phyloP scores from a whole-genome alignment of 169 alveolate species.

The Plasmodium fragile region DNA sequence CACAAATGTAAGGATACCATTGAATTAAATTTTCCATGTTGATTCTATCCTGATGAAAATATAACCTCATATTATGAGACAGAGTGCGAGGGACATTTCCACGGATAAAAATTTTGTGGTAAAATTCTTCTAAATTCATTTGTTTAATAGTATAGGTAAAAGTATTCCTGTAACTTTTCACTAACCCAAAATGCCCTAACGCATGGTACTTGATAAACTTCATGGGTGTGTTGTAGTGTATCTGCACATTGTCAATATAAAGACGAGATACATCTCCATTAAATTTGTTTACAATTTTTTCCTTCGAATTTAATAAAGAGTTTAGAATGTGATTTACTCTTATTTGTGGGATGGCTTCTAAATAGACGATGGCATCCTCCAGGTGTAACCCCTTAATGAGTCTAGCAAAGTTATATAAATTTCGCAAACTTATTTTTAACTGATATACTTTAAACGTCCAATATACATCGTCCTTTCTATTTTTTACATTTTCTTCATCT shows the following conservation, averaged over 20 bases:
- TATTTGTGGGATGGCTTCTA: slow-evolving; percentile 83
- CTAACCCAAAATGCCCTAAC: slow-evolving; percentile 83
- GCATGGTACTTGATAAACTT: slow-evolving; percentile 56
- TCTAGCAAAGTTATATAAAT: slow-evolving; percentile 81
- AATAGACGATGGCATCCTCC: slow-evolving; percentile 87
- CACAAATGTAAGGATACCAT: slow-evolving; percentile 88
- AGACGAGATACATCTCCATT: slow-evolving; percentile 87
- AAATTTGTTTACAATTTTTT: slow-evolving; percentile 82
- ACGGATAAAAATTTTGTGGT: slow-evolving; percentile 84
- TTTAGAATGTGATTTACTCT: slow-evolving; percentile 81
- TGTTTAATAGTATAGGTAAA: slow-evolving; percentile 84
- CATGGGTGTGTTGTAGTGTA: slow-evolving; percentile 80
- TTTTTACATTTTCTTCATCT: slow-evolving; percentile 79
- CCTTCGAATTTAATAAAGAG: slow-evolving; percentile 81
- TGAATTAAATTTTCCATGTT: slow-evolving; percentile 78
- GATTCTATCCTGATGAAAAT: slow-evolving; percentile 80
- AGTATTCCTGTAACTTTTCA: slow-evolving; percentile 83
- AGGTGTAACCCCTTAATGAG: slow-evolving; percentile 80
- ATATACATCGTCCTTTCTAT: slow-evolving; percentile 67
- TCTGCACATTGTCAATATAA: slow-evolving; percentile 80
- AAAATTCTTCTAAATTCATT: slow-evolving; percentile 87
- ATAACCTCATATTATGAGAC: slow-evolving; percentile 84
- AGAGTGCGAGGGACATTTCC: slow-evolving; percentile 86
- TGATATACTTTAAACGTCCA: slow-evolving; percentile 86
- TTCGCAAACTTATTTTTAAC: slow-evolving; percentile 83